Conservation (phyloP, 75 land plant species). For the Ceratopteris richardii region DNA sequence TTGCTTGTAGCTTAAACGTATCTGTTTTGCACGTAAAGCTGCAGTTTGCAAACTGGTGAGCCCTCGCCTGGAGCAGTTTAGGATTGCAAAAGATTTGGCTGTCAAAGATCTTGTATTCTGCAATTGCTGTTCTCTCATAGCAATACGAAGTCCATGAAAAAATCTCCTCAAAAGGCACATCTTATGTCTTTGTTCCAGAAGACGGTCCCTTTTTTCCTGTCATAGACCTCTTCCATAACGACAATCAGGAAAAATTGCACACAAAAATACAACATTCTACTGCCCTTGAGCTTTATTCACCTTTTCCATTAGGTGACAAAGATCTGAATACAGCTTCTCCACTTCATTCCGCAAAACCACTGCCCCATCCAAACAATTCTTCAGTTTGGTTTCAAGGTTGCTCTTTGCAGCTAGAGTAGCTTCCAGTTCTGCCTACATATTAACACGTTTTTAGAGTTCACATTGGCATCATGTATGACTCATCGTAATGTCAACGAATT, state of each 20-base stretch:
- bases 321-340: constrained; percentile 27
- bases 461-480: neutral
- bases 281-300: too few species aligned
- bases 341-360: constrained; percentile 18
- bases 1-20: constrained; percentile 1
- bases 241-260: neutral
- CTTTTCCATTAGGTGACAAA: constrained; percentile 19
- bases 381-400: constrained; percentile 23
- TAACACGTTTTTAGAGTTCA: neutral
- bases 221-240: too few species aligned
- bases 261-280: too few species aligned
- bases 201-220: constrained; percentile 4
- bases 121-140: neutral
- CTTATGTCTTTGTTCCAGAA: constrained; percentile 2
- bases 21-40: constrained; percentile 4
- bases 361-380: constrained; percentile 15
- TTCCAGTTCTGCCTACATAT: constrained; percentile 23
- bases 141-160: constrained; percentile 1
- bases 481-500: too few species aligned
- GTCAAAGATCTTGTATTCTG: neutral
- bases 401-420: constrained; percentile 16
- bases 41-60: constrained; percentile 3
- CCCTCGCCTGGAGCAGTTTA: constrained; percentile 9
- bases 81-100: constrained; percentile 7
- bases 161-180: constrained; percentile 4